These are phyloP conservation scores for Clavulina sp. DNA, from an alignment of 768 basidiomycete genomes.

Conservation along the genomic window DNA sequence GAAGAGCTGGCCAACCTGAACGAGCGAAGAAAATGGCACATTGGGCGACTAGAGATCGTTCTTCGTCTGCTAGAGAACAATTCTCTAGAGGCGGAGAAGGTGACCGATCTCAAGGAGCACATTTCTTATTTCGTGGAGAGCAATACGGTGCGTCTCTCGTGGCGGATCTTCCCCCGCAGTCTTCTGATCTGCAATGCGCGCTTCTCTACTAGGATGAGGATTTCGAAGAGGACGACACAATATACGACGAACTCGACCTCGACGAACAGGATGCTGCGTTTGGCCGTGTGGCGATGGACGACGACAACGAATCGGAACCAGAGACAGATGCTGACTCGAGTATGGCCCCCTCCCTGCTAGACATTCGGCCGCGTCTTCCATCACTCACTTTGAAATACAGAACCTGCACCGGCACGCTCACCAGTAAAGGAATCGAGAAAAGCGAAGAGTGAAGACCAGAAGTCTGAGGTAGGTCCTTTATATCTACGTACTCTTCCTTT, in stretches of 20 bases:
- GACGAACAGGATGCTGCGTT: constrained; percentile 95
- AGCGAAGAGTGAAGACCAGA: constrained; percentile 23
- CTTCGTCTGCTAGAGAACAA: constrained; percentile 89
- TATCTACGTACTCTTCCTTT: neutral
- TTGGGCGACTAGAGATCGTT: constrained; percentile 80
- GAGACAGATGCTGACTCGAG: constrained; percentile 30
- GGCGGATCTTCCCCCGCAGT: constrained; percentile 12
- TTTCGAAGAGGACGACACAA: constrained; percentile 92
- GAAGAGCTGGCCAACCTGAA: constrained; percentile 79
- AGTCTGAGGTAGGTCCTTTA: constrained; percentile 34
- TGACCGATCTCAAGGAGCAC: constrained; percentile 75
- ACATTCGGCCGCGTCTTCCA: neutral
- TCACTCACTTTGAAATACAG: constrained; percentile 1
- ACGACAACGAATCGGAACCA: constrained; percentile 56
- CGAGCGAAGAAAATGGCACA: constrained; percentile 91
- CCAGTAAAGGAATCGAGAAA: constrained; percentile 37
- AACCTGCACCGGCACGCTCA: constrained; percentile 45
- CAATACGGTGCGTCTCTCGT: constrained; percentile 55
- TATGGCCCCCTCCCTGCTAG: neutral
- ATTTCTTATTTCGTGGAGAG: constrained; percentile 91
- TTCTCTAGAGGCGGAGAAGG: constrained; percentile 64
- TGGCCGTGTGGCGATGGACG: constrained; percentile 49
- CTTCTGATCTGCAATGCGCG: constrained; percentile 7
- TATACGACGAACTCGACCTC: constrained; percentile 94
- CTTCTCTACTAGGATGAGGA: constrained; percentile 58